Evolutionary conservation across 176 grass and related monocot genomes (phyloP).

Genomic region (Areca catechu): DNA sequence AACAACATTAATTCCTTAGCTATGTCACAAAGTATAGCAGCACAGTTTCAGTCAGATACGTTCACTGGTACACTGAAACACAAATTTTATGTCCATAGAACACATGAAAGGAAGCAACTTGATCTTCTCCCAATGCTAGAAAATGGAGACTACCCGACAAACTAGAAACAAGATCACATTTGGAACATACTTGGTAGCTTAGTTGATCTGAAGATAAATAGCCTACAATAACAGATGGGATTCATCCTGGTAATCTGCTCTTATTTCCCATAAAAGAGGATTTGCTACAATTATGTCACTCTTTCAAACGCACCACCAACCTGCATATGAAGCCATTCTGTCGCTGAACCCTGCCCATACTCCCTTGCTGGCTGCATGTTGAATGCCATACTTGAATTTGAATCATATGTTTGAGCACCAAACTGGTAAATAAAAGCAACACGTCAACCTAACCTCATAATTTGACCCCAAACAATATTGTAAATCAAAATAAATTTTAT

Average conservation of each 20-base stretch:
- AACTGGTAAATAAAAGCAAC: constrained; percentile 13
- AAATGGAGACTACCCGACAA: too few relatives aligned
- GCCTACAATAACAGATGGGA: not conserved
- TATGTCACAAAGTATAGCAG: too few relatives aligned
- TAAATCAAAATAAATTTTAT: too few relatives aligned
- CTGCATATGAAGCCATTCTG: constrained; percentile 27
- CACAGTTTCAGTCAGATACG: too few relatives aligned
- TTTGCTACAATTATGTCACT: constrained; percentile 4
- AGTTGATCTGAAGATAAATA: not conserved
- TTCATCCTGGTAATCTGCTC: not conserved
- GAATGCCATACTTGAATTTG: constrained; percentile 12
- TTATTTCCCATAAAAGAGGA: not conserved
- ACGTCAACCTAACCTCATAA: not conserved
- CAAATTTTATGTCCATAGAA: too few relatives aligned
- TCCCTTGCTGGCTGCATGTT: constrained; percentile 5
- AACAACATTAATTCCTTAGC: too few relatives aligned
- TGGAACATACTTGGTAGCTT: too few relatives aligned
- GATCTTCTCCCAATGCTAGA: too few relatives aligned
- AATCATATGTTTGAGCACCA: constrained; percentile 5
- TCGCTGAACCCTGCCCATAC: constrained; percentile 11
- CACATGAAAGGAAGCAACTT: too few relatives aligned
- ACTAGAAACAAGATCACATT: too few relatives aligned
- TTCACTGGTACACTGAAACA: too few relatives aligned
- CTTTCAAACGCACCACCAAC: constrained; percentile 12
- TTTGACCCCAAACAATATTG: too few relatives aligned